Base-by-base conservation (phyloP, 495 filamentous ascomycete species). In the Rostrohypoxylon terebratum region DNA sequence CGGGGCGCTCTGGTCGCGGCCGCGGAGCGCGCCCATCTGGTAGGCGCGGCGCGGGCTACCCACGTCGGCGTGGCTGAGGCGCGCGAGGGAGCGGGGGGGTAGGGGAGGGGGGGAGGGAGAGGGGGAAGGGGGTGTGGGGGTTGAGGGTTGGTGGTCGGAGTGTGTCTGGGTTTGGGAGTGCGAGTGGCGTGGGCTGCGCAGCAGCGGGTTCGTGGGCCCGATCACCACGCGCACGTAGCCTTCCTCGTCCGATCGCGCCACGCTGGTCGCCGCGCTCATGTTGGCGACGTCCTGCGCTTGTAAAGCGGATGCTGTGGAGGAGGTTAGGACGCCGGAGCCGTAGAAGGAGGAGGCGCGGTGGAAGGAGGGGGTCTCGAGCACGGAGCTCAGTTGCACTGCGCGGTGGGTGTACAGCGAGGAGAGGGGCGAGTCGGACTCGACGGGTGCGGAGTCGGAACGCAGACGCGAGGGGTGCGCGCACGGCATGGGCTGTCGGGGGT, bases 181-280 rank as follows among this genome's bases (percentile, higher is more conserved):
- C 1, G 8, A 10, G 9, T 38, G 34, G 34, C 34, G 8, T 13
- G 8, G 34, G 34, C 38, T n/a, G 4, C n/a, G 13, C 11, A 42
- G 1, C 1, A 23, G 11, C 11, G 28, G 33, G 13, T 11, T 31
- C 16, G 3, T 23, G 1, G 45, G 21, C 36, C 21, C 7, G 42
- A 68, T 53, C 7, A 23, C 55, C 10, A 68, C 65, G 31, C 57
- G 65, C 34, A 68, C 66, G 48, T 36, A 68, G 21, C 50, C 18
- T 7, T 28, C 9, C 10, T 54, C 57, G 0, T 45, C 21, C n/a
- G 47, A 9, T 0, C 31, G 23, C 14, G 34, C 65, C 0, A 47
- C 42, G 57, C 48, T 59, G 20, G 47, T 28, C n/a, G 51, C 31
- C 8, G 2, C 31, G 16, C 53, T 58, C 14, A 6, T 21, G 36